A percentile compares a stretch with the other conserved stretches of the same genome.
These are phyloP conservation scores for Colletotrichum sidae DNA, from an alignment of 2,329 filamentous ascomycete species.

Conservation along the genomic window DNA sequence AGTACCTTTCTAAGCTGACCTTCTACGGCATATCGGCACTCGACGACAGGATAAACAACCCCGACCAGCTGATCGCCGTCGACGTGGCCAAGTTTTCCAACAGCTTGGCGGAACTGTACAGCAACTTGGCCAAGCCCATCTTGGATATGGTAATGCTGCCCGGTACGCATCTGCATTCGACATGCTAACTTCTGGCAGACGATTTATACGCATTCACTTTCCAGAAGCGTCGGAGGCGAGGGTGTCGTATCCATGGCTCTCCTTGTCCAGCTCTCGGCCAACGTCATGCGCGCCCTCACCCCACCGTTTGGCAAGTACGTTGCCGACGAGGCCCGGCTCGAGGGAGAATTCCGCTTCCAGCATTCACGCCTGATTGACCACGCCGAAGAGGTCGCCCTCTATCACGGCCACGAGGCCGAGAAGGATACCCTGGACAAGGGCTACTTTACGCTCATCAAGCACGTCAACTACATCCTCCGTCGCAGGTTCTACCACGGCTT, in stretches of 20 bases:
- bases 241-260: conserved; percentile 95
- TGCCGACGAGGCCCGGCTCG: conserved; percentile 91
- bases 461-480: conserved; percentile 94
- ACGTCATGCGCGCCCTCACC: conserved; percentile 92
- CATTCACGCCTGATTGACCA: conserved; percentile 96
- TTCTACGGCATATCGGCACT: conserved; percentile 97
- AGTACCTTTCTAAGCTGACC: conserved; percentile 96
- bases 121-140: conserved; percentile 93
- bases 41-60: conserved; percentile 98
- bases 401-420: conserved; percentile 90
- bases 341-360: conserved; percentile 96
- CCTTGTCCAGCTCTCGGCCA: conserved; percentile 91
- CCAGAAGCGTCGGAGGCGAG: conserved; percentile 94
- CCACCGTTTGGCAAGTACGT: conserved; percentile 98
- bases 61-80: conserved; percentile 96
- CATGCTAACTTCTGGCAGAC: conserved; percentile 53
- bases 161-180: background rate
- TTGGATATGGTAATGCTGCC: conserved; percentile 80
- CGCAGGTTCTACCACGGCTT: conserved; percentile 96
- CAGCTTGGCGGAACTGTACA: conserved; percentile 93
- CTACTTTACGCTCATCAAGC: conserved; percentile 98
- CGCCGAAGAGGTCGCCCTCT: conserved; percentile 93
- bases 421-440: conserved; percentile 98
- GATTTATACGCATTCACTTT: conserved; percentile 95
- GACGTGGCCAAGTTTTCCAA: conserved; percentile 98